Base-by-base conservation (phyloP, 345 rosid species). In the Eutrema yunnanense region DNA sequence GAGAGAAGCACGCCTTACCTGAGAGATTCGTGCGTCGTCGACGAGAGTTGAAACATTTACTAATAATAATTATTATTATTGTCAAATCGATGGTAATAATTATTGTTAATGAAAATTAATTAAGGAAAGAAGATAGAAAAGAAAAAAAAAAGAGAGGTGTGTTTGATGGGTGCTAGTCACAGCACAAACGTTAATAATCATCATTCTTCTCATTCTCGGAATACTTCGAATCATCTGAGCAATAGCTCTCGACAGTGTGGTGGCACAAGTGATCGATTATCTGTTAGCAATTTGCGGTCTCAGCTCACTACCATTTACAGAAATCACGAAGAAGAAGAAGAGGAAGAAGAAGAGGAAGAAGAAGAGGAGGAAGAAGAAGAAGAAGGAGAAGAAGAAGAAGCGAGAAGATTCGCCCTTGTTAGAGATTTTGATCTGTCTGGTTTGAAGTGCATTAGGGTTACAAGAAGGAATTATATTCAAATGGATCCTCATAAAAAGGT, bases 401-500 rank as follows among this genome's bases (percentile, higher is more conserved):
- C 34, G 22, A 52, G 47, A 65, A 60, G 78, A 46, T 67, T 67
- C 34, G 33, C 71, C 12, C 52, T 78, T 67, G 74, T 86, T 53
- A 78, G 66, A 47, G 91, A 81, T 70, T 82, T 84, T 52, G 85
- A 93, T 79, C 22, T 81, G 22, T 84, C 88, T 54, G 75, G 49
- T 9, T 78, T 90, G 73, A 82, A 65, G 61, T 48, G 8, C 67
- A 78, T 93, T 82, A 81, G 79, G 75, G 96, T 88, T 47, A 94
- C 89, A 41, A 82, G 85, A 56, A 83, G 88, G 44, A 65, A 56
- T 70, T 40, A 73, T 80, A 52, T 72, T 62, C 61, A 69, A 22
- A 94, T 94, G 97, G 88, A 88, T 84, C 73, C 84, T 75, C 90
- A 80, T 37, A 89, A 82, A 78, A 89, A 94, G 96, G 98, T 89